These are phyloP conservation scores for Trichophyton benhamiae DNA, from an alignment of 2,329 filamentous ascomycete species.

Conservation along the genomic window DNA sequence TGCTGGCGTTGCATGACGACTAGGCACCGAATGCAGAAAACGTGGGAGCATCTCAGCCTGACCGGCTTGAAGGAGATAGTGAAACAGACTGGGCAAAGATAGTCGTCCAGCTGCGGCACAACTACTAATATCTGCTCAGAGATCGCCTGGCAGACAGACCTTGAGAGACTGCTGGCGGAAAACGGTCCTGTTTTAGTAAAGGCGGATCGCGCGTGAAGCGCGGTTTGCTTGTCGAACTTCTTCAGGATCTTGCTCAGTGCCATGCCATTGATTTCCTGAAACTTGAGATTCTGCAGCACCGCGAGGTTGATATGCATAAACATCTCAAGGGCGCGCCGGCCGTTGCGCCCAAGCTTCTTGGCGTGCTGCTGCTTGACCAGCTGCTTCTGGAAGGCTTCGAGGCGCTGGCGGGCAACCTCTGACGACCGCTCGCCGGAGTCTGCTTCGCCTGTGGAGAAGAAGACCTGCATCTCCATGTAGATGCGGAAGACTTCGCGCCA, in stretches of 20 bases:
- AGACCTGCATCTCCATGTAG: constrained; percentile 67
- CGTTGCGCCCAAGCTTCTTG: constrained; percentile 48
- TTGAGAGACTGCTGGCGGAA: constrained; percentile 56
- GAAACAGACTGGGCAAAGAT: constrained; percentile 69
- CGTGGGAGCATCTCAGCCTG: constrained; percentile 59
- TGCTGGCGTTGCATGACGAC: constrained; percentile 63
- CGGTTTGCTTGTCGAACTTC: constrained; percentile 80
- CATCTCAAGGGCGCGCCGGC: constrained; percentile 49
- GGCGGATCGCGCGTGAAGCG: constrained; percentile 52
- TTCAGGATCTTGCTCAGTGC: constrained; percentile 77
- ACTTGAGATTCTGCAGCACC: constrained; percentile 68
- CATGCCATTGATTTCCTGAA: constrained; percentile 69
- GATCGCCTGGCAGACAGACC: constrained; percentile 62
- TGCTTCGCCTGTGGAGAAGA: constrained; percentile 65
- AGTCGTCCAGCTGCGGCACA: constrained; percentile 74
- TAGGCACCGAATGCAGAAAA: constrained; percentile 75
- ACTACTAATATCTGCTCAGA: constrained; percentile 58
- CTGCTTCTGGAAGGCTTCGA: constrained; percentile 60
- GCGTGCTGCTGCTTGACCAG: constrained; percentile 38
- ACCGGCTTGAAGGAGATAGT: constrained; percentile 70
- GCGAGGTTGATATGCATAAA: constrained; percentile 63
- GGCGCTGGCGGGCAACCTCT: constrained; percentile 51
- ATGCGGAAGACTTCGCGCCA: constrained; percentile 76
- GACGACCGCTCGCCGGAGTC: constrained; percentile 58
- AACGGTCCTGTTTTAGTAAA: constrained; percentile 50